Evolutionary conservation across 371 early-diverging fungal species (phyloP), one percentile per base, ranked within the genome.

Genomic region (Rhizopus microsporus): DNA sequence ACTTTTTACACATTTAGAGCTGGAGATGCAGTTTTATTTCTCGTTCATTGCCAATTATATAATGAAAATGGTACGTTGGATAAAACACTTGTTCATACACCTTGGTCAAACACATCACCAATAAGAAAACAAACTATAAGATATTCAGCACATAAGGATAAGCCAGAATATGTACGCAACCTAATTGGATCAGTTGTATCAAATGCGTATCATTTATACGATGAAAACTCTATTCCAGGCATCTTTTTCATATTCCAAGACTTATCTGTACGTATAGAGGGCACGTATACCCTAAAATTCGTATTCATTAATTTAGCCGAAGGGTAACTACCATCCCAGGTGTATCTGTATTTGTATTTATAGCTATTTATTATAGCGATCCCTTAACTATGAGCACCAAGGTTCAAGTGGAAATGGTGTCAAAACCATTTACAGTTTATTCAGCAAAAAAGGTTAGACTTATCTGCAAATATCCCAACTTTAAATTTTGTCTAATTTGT

Each of bases 241-340:
- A 78, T 84, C 47, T 86, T 71, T 44, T 79, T 79, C 53, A 67
- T 75, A 15, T 79, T 79, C 53, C 65, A 60, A 29, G 97, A 97
- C 47, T 29, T 79, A 32, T 69, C 70, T 47, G 70, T 79, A 6
- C 59, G 79, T 16, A 55, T 65, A 31, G 63, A 71, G 47, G 79
- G 79, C 12, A 48, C 40, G 15, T 79, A 63, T 56, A 58, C 67
- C 12, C 57, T 79, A n/a, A 70, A 71, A 47, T 76, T 73, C 56
- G 43, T 63, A 43, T 59, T 79, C 34, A 49, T 50, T 29, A 54
- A 62, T 46, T 31, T 62, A 10, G 51, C 49, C 7, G 42, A 49
- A 44, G 62, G 62, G 62, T 62, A 51, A 52, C 37, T 45, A 44
- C 5, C 48, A 31, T 12, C 39, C 39, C 8, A 49, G 23, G 23